Base-by-base conservation (phyloP, 345 rosid species). In the Salix koriyanagi region DNA sequence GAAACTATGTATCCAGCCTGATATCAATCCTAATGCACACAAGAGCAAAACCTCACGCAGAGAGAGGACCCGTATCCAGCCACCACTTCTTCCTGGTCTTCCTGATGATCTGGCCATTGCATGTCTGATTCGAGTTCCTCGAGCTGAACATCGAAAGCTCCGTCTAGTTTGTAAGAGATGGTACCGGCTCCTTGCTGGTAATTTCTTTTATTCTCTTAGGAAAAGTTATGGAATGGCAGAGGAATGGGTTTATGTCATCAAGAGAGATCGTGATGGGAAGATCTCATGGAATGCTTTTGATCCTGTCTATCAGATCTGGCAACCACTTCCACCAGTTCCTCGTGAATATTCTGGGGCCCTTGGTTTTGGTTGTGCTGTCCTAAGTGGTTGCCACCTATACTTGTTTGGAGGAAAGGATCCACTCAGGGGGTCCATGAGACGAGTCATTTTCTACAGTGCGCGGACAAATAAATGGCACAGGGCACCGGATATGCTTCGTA, bases 391-490 rank as follows among this genome's bases (percentile, higher is more conserved):
- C 76, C 94, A 90, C 85, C 87, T 95, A 6, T 95, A 95, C 83
- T 82, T 95, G 79, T 93, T 95, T 82, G 99, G 99, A 42, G 99
- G 99, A 72, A 95, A 91, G 58, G 99, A 95, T 88, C 99, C 97
- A 2, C 70, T 87, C 0, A 89, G 90, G 84, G 99, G 97, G 18
- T 95, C 99, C 2, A 95, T 85, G 96, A 87, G 97, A 78, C 87
- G 94, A 5, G 98, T 94, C 28, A 83, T 92, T 75, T 94, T 85
- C 86, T 94, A 92, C 67, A 94, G 86, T 88, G 99, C 94, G 14
- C 83, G 97, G 84, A 95, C 97, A 54, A 95, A 95, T 79, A 91
- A 91, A 82, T 95, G 99, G 99, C 94, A 90, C 26, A 89, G 96
- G 75, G 99, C 97, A 2, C 97, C 97, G 0, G 97, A 88, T 83